Evolutionary conservation across 768 basidiomycete genomes (phyloP), one percentile per base, ranked within the genome.

Genomic region (Macrolepiota fuliginosa): DNA sequence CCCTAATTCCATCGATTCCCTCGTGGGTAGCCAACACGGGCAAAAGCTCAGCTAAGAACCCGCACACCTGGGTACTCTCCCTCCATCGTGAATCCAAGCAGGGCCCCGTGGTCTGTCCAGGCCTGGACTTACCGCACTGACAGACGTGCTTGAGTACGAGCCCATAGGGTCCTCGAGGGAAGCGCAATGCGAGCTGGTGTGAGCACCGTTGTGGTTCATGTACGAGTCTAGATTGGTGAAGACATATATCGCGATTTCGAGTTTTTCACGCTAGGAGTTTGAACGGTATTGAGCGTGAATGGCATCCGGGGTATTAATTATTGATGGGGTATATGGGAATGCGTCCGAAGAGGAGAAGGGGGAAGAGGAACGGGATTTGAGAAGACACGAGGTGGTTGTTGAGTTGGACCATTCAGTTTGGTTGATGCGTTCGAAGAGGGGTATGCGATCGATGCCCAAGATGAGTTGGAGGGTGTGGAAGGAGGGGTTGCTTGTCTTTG

Each of bases 381-480:
- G 52, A 24, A 61, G 59, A 24, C 5, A 25, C 19, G 59, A 61
- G 52, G 6, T 61, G 51, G 36, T 12, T 6, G 15, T 61, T 54
- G 19, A 61, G 19, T 29, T 61, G 22, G 59, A 46, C 59, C 59
- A 61, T 46, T 61, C 59, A 25, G 40, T 37, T 45, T 35, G 47
- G 13, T 50, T 37, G 15, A 58, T 50, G 10, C 36, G 29, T 36
- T 58, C 56, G 15, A 58, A 58, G 19, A 58, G 24, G n/a, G 56
- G 47, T 17, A 58, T 47, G 17, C 47, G 47, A 11, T 58, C 56
- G 13, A 58, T 50, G 22, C 49, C 47, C 6, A 54, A 54, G 17
- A 61, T 61, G 32, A 61, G 59, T 35, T 61, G 59, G 27, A 61
- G 51, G 3, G 39, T 54, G 29, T 61, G 51, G 25, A 61, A 51